Evolutionary conservation across 495 filamentous ascomycete species (phyloP), one percentile per base, ranked within the genome.

Genomic region (Trichodelitschia bisporula): DNA sequence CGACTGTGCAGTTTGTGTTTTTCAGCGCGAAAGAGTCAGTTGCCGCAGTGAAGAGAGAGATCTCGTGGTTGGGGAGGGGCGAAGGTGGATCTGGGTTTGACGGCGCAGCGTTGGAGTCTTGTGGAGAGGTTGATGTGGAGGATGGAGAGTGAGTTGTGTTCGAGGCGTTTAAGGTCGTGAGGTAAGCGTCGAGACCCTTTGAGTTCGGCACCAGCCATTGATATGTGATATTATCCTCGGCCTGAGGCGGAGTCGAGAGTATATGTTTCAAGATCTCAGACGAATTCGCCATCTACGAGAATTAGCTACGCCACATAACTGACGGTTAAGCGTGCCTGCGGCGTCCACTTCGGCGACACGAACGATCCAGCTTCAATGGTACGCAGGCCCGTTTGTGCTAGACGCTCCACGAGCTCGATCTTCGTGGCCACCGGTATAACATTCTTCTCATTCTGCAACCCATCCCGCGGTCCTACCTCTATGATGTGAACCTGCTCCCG

Each of bases 331-430:
- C 52, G 37, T 48, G 86, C 80, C 64, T 92, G 89, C 17, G 86
- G 86, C 14, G 93, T 82, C 86, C 86, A 95, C 75, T 91, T 93
- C 4, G 82, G 83, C 30, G 75, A 64, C 4, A 95, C 84, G 48
- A 97, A 97, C 2, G 79, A 82, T 2, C 86, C 86, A 15, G 86
- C 86, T 50, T 97, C 86, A 38, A 97, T 92, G 26, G 72, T 75
- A 3, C 60, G 62, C 14, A 97, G 55, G 0, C 86, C 86, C 0
- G 84, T 86, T 41, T 64, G 66, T n/a, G 82, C 75, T 25, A 97
- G 55, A 33, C 65, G 59, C 38, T 70, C 57, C 29, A 93, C 74
- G 33, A 95, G 51, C 36, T 90, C 67, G 20, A 95, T 62, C 51
- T 95, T 97, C 2, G 75, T 91, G 23, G 64, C 62, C 33, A 83